Percentiles rank a stretch among this genome's conserved stretches.
Evolutionary conservation across 768 basidiomycete genomes (phyloP).

Genomic region (Boletus subcaerulescens): DNA sequence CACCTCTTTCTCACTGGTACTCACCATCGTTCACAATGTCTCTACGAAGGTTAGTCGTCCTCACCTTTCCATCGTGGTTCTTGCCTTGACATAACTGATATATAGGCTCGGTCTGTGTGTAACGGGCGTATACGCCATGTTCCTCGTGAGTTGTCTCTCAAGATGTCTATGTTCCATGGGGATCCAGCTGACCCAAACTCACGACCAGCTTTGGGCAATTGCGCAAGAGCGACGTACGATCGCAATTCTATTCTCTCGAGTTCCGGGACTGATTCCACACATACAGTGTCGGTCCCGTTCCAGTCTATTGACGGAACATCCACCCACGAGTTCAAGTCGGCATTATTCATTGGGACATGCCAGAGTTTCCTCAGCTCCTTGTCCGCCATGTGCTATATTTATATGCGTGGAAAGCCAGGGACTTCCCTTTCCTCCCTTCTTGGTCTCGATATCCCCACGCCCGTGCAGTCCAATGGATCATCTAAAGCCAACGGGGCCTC

Average conservation of each 20-base stretch:
- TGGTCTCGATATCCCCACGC: constrained; percentile 48
- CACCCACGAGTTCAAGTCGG: constrained; percentile 77
- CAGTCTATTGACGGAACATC: constrained; percentile 59
- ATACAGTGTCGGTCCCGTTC: constrained; percentile 80
- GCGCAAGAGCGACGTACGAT: constrained; percentile 90
- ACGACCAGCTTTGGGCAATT: constrained; percentile 75
- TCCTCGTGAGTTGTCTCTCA: constrained; percentile 55
- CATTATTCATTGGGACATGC: constrained; percentile 80
- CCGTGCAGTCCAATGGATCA: constrained; percentile 17
- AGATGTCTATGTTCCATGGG: neutral
- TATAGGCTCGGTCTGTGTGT: constrained; percentile 71
- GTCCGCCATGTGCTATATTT: constrained; percentile 75
- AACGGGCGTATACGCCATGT: constrained; percentile 89
- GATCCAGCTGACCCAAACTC: constrained; percentile 2
- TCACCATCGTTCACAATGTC: constrained; percentile 11
- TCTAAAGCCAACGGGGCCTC: constrained; percentile 26
- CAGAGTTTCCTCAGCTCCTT: constrained; percentile 78
- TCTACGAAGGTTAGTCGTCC: constrained; percentile 21
- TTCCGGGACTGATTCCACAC: neutral
- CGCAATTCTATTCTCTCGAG: neutral
- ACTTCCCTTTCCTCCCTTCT: constrained; percentile 55
- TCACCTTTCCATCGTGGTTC: neutral
- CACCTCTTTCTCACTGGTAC: neutral
- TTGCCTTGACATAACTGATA: neutral
- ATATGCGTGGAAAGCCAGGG: constrained; percentile 53